These are phyloP conservation scores for Malbranchea zuffiana DNA, from an alignment of 2,329 filamentous ascomycete species.

Conservation along the genomic window DNA sequence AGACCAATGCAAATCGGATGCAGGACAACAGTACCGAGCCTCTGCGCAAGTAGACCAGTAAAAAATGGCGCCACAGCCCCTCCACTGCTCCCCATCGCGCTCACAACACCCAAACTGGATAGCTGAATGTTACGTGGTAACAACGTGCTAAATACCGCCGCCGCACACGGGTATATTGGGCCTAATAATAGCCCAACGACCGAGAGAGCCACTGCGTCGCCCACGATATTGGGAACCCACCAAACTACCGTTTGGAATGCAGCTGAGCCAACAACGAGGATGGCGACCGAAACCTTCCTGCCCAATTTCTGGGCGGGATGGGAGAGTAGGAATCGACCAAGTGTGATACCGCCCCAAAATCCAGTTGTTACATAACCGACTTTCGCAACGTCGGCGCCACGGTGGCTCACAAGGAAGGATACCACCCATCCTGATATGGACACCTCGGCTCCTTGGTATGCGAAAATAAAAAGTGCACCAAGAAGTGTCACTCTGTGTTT, in stretches of 20 bases:
- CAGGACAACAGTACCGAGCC: conserved; percentile 39
- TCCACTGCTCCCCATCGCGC: conserved; percentile 33
- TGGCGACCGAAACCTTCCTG: conserved; percentile 58
- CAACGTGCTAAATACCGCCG: conserved; percentile 22
- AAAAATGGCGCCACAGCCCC: conserved; percentile 38
- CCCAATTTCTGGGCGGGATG: conserved; percentile 56
- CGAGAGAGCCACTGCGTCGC: conserved; percentile 54
- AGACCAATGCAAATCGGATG: conserved; percentile 46
- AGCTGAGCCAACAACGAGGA: conserved; percentile 49
- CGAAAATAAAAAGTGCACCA: conserved; percentile 71
- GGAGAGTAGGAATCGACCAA: conserved; percentile 62
- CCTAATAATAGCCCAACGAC: conserved; percentile 66
- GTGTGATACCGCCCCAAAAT: conserved; percentile 60
- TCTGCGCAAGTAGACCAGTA: conserved; percentile 39
- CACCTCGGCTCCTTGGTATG: conserved; percentile 77
- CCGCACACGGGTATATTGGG: conserved; percentile 61
- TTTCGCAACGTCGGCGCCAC: conserved; percentile 55
- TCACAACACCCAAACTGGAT: conserved; percentile 30
- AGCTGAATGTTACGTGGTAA: conserved; percentile 31
- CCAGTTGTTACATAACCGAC: conserved; percentile 71
- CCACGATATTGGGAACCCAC: conserved; percentile 64
- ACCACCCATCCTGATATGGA: conserved; percentile 80
- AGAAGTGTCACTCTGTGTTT: conserved; percentile 53
- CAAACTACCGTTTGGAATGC: conserved; percentile 67
- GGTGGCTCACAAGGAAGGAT: conserved; percentile 65